Percentiles rank a stretch among this genome's conserved stretches.
phyloP scores from a whole-genome alignment of 2,329 filamentous ascomycete genomes.

The Nectriaceae sp. region DNA sequence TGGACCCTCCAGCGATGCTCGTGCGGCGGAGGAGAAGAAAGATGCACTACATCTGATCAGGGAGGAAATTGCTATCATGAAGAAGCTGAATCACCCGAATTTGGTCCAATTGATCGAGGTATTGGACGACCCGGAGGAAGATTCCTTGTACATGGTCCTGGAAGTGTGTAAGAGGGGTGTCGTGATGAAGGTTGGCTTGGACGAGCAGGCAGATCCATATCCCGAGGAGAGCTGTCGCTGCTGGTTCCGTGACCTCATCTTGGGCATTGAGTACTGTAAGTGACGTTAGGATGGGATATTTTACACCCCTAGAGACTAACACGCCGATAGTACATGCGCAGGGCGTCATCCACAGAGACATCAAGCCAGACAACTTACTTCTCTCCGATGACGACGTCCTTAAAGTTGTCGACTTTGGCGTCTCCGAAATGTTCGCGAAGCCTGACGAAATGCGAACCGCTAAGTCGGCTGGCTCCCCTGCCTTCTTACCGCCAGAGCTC shows the following conservation, averaged over 20 bases:
- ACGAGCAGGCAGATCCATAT: slow-evolving; percentile 80
- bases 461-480: slow-evolving; percentile 92
- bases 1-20: slow-evolving; percentile 26
- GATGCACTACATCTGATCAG: slow-evolving; percentile 84
- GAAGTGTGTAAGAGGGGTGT: slow-evolving; percentile 99
- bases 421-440: slow-evolving; percentile 98
- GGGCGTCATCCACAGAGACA: slow-evolving; percentile 92
- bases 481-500: slow-evolving; percentile 90
- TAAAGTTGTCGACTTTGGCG: slow-evolving; percentile 98
- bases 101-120: slow-evolving; percentile 94
- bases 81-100: slow-evolving; percentile 93
- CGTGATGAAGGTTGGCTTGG: slow-evolving; percentile 93
- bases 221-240: slow-evolving; percentile 77
- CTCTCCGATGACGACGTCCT: slow-evolving; percentile 89
- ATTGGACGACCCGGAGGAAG: slow-evolving; percentile 90
- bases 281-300: slow-evolving; percentile 19
- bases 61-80: slow-evolving; percentile 98
- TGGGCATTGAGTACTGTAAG: slow-evolving; percentile 90
- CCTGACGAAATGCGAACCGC: slow-evolving; percentile 80
- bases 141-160: slow-evolving; percentile 97
- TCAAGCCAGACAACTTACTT: slow-evolving; percentile 96
- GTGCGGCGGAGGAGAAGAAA: slow-evolving; percentile 61
- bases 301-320: slow-evolving; percentile 2
- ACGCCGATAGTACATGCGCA: slow-evolving; percentile 74
- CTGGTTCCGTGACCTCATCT: slow-evolving; percentile 93